A percentile compares a stretch with the other conserved stretches of the same genome.
These are phyloP conservation scores for Trametes hirsuta DNA, from an alignment of 1,284 basidiomycete species.

Conservation along the genomic window DNA sequence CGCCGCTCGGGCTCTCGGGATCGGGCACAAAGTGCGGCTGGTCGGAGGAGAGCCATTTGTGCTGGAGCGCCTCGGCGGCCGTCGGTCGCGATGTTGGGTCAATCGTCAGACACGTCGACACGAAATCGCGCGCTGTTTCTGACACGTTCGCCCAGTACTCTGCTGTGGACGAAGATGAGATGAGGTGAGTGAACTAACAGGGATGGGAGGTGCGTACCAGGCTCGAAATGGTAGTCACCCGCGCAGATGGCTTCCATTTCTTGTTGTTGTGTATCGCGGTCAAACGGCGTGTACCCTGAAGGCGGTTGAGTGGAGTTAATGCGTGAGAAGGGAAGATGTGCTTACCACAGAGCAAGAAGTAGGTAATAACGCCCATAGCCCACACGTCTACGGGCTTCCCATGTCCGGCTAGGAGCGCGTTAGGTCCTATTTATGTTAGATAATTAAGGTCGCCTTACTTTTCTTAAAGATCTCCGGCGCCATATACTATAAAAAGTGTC, in stretches of 20 bases:
- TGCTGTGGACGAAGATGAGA: slow-evolving; percentile 31
- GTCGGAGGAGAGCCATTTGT: slow-evolving; percentile 79
- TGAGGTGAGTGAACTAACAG: not conserved
- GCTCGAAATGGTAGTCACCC: slow-evolving; percentile 92
- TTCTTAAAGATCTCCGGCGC: slow-evolving; percentile 98
- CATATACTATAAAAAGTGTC: slow-evolving; percentile 73
- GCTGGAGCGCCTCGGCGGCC: slow-evolving; percentile 69
- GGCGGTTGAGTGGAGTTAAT: not conserved
- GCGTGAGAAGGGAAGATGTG: not conserved
- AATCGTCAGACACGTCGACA: slow-evolving; percentile 79
- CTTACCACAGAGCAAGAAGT: slow-evolving; percentile 85
- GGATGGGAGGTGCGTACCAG: slow-evolving; percentile 40
- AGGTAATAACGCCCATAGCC: slow-evolving; percentile 97
- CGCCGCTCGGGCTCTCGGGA: slow-evolving; percentile 56
- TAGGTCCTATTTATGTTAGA: slow-evolving; percentile 1
- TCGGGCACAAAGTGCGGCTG: slow-evolving; percentile 75
- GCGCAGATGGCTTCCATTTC: slow-evolving; percentile 94
- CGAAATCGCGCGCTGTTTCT: slow-evolving; percentile 81
- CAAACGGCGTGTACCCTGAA: slow-evolving; percentile 87
- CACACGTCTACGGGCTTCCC: slow-evolving; percentile 96
- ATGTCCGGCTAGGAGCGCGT: slow-evolving; percentile 70
- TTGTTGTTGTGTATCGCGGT: slow-evolving; percentile 84
- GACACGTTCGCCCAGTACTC: slow-evolving; percentile 91
- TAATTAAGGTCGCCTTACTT: slow-evolving; percentile 48
- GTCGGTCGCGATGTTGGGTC: slow-evolving; percentile 82